phyloP scores from a whole-genome alignment of 2,329 filamentous ascomycete species.

The Blastomyces percursus region DNA sequence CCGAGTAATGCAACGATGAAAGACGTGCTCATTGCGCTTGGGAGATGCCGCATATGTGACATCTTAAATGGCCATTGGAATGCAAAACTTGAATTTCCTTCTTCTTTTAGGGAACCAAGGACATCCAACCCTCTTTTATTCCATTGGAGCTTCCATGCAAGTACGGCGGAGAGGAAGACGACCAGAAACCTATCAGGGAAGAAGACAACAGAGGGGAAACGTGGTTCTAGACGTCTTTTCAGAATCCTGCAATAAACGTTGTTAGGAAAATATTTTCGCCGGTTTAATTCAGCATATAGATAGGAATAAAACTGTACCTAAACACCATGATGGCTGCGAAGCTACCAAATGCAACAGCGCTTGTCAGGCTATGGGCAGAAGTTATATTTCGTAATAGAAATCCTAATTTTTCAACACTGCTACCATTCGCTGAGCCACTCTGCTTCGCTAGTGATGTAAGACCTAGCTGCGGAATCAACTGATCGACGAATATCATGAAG shows the following conservation, averaged over 20 bases:
- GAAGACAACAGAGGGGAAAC: slow-evolving; percentile 71
- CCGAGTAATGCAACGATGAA: slow-evolving; percentile 90
- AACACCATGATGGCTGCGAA: slow-evolving; percentile 87
- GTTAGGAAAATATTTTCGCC: background rate
- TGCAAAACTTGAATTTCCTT: slow-evolving; percentile 58
- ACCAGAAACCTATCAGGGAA: slow-evolving; percentile 85
- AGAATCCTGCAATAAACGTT: slow-evolving; percentile 48
- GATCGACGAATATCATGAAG: slow-evolving; percentile 90
- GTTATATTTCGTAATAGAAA: slow-evolving; percentile 62
- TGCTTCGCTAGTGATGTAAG: slow-evolving; percentile 56
- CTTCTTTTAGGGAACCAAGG: slow-evolving; percentile 67
- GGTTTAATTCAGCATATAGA: background rate
- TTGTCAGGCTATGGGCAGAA: slow-evolving; percentile 62
- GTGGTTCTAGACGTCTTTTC: slow-evolving; percentile 68
- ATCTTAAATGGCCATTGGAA: slow-evolving; percentile 79
- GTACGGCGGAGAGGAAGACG: slow-evolving; percentile 69
- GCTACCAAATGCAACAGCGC: slow-evolving; percentile 62
- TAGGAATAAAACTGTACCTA: slow-evolving; percentile 44
- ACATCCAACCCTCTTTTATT: slow-evolving; percentile 69
- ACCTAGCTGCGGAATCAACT: slow-evolving; percentile 82
- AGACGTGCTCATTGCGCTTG: slow-evolving; percentile 76
- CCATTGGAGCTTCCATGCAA: slow-evolving; percentile 70
- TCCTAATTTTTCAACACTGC: slow-evolving; percentile 70
- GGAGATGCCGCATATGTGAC: slow-evolving; percentile 67
- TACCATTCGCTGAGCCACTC: slow-evolving; percentile 60